Evolutionary conservation across 164 flowering plant genomes (phyloP).

Genomic region (Chimonanthus praecox): DNA sequence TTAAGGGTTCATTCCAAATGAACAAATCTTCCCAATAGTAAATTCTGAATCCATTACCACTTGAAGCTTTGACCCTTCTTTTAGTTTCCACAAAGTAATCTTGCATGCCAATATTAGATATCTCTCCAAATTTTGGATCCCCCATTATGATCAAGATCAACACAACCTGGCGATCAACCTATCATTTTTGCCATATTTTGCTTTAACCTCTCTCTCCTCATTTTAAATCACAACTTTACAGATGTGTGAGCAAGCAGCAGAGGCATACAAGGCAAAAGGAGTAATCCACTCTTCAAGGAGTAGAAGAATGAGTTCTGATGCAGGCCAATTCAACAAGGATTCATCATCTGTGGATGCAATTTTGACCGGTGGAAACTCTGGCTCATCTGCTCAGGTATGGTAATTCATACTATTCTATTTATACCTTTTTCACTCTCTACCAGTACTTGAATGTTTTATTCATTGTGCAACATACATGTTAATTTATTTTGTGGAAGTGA

Average conservation of each 20-base stretch:
- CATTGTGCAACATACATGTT: neutral
- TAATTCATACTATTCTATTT: constrained; percentile 1
- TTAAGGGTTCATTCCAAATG: too few species aligned
- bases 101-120: too few species aligned
- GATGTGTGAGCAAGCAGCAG: constrained; percentile 99
- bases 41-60: too few species aligned
- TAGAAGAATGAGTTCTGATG: constrained; percentile 54
- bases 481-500: neutral
- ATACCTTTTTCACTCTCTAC: neutral
- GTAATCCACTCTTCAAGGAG: constrained; percentile 53
- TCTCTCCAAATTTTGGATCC: too few species aligned
- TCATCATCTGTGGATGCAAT: constrained; percentile 80
- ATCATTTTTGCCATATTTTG: too few species aligned
- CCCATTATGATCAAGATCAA: too few species aligned
- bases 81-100: too few species aligned
- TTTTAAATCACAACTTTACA: constrained; percentile 18
- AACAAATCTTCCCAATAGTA: too few species aligned
- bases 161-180: too few species aligned
- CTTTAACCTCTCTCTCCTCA: too few species aligned
- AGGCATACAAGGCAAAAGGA: constrained; percentile 89
- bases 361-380: constrained; percentile 41
- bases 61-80: too few species aligned
- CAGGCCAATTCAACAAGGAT: constrained; percentile 40
- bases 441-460: neutral
- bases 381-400: constrained; percentile 50